Percentiles rank a stretch among this genome's conserved stretches.
Evolutionary conservation across 2,329 filamentous ascomycete species (phyloP).

Genomic region (Fusarium gaditjirri): DNA sequence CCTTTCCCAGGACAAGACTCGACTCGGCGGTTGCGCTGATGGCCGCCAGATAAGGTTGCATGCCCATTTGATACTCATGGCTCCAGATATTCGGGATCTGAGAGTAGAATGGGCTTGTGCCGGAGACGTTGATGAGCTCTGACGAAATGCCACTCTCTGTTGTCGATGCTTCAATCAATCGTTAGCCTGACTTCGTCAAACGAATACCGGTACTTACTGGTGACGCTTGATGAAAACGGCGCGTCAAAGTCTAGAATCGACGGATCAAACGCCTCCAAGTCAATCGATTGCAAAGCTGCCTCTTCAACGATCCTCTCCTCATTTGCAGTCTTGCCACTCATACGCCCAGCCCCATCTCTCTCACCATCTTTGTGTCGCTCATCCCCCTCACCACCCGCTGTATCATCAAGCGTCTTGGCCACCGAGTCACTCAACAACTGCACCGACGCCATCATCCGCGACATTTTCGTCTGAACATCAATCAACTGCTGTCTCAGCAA

Average conservation of each 20-base stretch:
- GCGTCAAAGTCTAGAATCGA: slow-evolving; percentile 8
- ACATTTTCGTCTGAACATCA: slow-evolving; percentile 45
- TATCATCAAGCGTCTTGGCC: slow-evolving; percentile 39
- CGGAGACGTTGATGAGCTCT: slow-evolving; percentile 13
- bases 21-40: slow-evolving; percentile 40
- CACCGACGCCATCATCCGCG: slow-evolving; percentile 40
- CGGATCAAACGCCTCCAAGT: background rate
- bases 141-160: background rate
- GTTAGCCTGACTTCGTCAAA: fast-evolving
- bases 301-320: background rate
- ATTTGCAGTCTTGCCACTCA: fast-evolving
- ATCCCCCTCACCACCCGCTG: background rate
- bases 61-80: slow-evolving; percentile 47
- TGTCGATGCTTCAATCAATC: background rate
- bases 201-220: background rate
- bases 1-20: slow-evolving; percentile 34
- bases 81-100: slow-evolving; percentile 48
- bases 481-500: slow-evolving; percentile 43
- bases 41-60: slow-evolving; percentile 42
- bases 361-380: background rate
- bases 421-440: slow-evolving; percentile 42
- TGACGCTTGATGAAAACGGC: background rate
- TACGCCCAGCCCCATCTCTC: background rate
- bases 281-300: background rate
- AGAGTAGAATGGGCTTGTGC: slow-evolving; percentile 28